These are phyloP conservation scores for Fusarium incarnatum DNA, from an alignment of 2,329 filamentous ascomycete genomes.

Conservation along the genomic window DNA sequence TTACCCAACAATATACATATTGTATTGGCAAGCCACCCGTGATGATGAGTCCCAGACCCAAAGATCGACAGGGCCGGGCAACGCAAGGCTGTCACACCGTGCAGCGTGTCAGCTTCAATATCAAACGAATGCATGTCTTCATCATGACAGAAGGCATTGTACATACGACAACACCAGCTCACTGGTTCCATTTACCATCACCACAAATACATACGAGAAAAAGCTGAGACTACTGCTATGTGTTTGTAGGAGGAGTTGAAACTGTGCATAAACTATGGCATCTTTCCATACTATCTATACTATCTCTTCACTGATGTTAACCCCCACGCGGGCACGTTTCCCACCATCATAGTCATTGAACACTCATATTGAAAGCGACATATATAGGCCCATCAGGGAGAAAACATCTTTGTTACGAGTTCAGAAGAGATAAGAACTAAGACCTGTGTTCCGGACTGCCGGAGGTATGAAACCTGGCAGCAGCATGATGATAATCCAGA, in stretches of 20 bases:
- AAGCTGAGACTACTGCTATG: background rate
- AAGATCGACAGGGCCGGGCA: constrained; percentile 6
- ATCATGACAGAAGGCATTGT: background rate
- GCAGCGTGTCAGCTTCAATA: constrained; percentile 16
- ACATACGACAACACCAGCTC: background rate
- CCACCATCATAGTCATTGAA: constrained; percentile 19
- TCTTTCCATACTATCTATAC: background rate
- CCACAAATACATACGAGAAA: background rate
- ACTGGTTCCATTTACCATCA: background rate
- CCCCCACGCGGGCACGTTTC: constrained; percentile 25
- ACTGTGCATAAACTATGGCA: constrained; percentile 14
- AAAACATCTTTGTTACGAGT: background rate
- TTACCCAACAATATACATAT: background rate
- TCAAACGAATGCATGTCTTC: background rate
- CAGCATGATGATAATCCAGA: constrained; percentile 1
- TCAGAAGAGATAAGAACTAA: background rate
- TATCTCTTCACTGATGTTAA: background rate
- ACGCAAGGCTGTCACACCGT: constrained; percentile 1
- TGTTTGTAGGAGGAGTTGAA: constrained; percentile 15
- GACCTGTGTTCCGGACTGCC: background rate
- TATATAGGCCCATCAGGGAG: background rate
- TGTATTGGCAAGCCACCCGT: background rate
- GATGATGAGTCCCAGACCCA: constrained; percentile 1
- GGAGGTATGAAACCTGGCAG: constrained; percentile 19
- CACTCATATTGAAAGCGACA: background rate